Evolutionary conservation across 768 basidiomycete species (phyloP).

Genomic region (Kwoniella shandongensis): DNA sequence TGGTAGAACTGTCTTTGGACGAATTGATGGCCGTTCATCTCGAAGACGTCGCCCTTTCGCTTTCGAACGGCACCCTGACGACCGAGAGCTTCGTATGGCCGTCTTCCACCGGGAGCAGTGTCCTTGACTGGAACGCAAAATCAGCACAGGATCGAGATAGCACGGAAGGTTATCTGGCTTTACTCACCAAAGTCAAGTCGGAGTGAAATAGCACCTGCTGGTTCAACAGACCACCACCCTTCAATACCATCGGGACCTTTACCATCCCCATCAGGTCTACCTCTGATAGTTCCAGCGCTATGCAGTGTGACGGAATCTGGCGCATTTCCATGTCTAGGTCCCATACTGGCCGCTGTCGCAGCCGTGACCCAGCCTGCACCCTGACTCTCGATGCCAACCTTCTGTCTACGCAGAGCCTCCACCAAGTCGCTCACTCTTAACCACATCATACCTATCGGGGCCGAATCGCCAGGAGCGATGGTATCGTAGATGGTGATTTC

Average conservation of each 20-base stretch:
- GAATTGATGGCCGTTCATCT: constrained; percentile 99
- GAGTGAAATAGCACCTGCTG: constrained; percentile 86
- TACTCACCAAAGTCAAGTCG: constrained; percentile 86
- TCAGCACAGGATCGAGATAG: constrained; percentile 2
- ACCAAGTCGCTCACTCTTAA: constrained; percentile 89
- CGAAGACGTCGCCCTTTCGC: constrained; percentile 95
- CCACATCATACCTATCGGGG: constrained; percentile 94
- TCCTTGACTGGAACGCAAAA: constrained; percentile 73
- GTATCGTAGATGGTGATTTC: constrained; percentile 96
- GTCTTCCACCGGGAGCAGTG: constrained; percentile 75
- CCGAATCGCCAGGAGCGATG: constrained; percentile 70
- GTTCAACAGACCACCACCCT: constrained; percentile 96
- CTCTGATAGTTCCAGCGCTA: constrained; percentile 38
- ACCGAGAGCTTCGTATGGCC: constrained; percentile 93
- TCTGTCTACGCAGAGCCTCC: constrained; percentile 87
- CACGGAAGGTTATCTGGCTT: not conserved
- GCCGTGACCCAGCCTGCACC: constrained; percentile 82
- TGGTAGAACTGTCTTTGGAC: constrained; percentile 97
- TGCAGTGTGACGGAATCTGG: constrained; percentile 43
- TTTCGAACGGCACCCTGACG: constrained; percentile 98
- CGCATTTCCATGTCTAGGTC: constrained; percentile 42
- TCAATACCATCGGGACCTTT: constrained; percentile 73
- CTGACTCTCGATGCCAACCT: constrained; percentile 83
- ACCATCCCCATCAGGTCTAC: constrained; percentile 25
- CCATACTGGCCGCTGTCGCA: constrained; percentile 56